A percentile compares a stretch with the other conserved stretches of the same genome.
Evolutionary conservation across 2,329 filamentous ascomycete genomes (phyloP).

Genomic region (Monosporascus sp.): DNA sequence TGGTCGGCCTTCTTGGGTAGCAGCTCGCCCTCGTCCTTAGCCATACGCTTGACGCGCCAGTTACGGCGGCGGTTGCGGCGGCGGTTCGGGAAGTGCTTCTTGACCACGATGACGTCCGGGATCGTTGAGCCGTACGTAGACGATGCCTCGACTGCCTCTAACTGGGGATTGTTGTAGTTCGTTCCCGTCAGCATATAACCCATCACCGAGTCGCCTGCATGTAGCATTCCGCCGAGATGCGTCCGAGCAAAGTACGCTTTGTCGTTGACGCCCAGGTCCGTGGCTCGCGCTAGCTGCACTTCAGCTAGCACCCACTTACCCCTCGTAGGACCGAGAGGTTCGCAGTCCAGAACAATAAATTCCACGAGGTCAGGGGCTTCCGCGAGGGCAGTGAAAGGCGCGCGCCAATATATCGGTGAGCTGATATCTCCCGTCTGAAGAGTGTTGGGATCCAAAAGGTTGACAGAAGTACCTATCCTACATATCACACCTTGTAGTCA

Average conservation of each 20-base stretch:
- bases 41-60: slow-evolving; percentile 95
- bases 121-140: slow-evolving; percentile 72
- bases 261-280: slow-evolving; percentile 82
- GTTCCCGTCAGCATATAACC: slow-evolving; percentile 84
- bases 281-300: slow-evolving; percentile 78
- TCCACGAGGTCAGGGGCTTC: slow-evolving; percentile 83
- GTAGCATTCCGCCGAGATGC: slow-evolving; percentile 79
- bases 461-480: slow-evolving; percentile 81
- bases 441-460: slow-evolving; percentile 83
- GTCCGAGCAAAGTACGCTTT: slow-evolving; percentile 85
- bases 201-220: slow-evolving; percentile 86
- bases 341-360: slow-evolving; percentile 93
- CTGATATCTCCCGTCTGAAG: slow-evolving; percentile 86
- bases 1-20: slow-evolving; percentile 83
- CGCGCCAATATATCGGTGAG: slow-evolving; percentile 81
- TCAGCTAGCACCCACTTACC: slow-evolving; percentile 84
- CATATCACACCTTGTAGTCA: background rate
- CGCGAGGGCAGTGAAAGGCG: slow-evolving; percentile 77
- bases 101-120: slow-evolving; percentile 90
- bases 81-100: slow-evolving; percentile 84
- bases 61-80: slow-evolving; percentile 79
- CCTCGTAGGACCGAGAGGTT: slow-evolving; percentile 67
- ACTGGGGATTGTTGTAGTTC: slow-evolving; percentile 28
- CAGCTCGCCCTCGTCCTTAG: slow-evolving; percentile 81
- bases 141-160: slow-evolving; percentile 63